Percentiles rank a stretch among this genome's conserved stretches.
Evolutionary conservation across 108 stramenopile species (phyloP).

Genomic region (Pseudonitzschia delicatissima): DNA sequence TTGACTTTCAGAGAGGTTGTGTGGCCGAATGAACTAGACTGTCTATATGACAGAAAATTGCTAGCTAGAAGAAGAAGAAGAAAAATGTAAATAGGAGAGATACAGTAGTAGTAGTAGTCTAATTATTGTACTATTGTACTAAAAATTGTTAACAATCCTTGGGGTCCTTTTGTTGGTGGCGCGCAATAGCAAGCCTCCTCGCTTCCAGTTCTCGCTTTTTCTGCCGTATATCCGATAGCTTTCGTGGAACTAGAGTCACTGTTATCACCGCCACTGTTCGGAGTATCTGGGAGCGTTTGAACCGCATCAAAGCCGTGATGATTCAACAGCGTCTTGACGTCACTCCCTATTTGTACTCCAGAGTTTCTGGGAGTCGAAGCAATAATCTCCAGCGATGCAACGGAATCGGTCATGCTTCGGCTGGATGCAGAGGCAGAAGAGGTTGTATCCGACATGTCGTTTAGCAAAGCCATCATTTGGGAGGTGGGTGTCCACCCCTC

Average conservation of each 20-base stretch:
- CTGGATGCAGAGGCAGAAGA: slow-evolving; percentile 19
- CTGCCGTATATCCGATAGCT: background rate
- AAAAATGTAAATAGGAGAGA: too few species aligned
- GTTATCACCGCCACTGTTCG: too few species aligned
- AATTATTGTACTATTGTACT: too few species aligned
- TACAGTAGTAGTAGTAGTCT: too few species aligned
- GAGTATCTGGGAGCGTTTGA: slow-evolving; percentile 10
- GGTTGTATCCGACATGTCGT: slow-evolving; percentile 28
- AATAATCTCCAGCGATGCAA: slow-evolving; percentile 20
- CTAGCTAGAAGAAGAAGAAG: too few species aligned
- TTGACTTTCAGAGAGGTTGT: slow-evolving; percentile 50
- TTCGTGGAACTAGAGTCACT: too few species aligned
- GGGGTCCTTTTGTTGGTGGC: too few species aligned
- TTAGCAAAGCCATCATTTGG: slow-evolving; percentile 12
- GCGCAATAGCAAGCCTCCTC: too few species aligned
- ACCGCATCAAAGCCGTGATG: slow-evolving; percentile 29
- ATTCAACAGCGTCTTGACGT: slow-evolving; percentile 14
- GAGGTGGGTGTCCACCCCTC: slow-evolving; percentile 31
- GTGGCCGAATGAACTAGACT: background rate
- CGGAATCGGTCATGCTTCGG: background rate
- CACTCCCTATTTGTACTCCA: slow-evolving; percentile 22
- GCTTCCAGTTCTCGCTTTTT: slow-evolving; percentile 23
- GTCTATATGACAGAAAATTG: background rate
- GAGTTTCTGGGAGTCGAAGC: too few species aligned
- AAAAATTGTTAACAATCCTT: too few species aligned